Base-by-base conservation (phyloP, 2,329 filamentous ascomycete genomes). In the Emergomyces orientalis region DNA sequence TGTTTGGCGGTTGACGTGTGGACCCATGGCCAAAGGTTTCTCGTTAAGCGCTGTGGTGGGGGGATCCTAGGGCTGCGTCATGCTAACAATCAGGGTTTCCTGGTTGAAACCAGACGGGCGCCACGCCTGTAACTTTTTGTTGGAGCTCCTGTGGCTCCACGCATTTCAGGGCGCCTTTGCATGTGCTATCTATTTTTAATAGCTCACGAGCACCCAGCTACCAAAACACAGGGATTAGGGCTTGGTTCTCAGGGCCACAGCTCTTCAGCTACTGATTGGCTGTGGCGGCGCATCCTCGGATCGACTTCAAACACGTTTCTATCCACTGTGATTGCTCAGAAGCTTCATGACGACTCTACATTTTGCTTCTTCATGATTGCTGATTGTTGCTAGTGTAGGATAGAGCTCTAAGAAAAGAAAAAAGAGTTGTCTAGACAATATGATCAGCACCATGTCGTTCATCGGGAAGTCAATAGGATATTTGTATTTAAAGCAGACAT, bases 281-380 rank as follows among this genome's bases (percentile, higher is more conserved):
- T 41, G 27, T 6, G 14, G 7, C 52, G 62, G 63, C 62, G 65
- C 62, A 62, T 66, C 34, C 30, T 58, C 43, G 59, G 32, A 54
- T 27, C 22, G 49, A 51, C 51, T 59, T 66, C 65, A 63, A 61
- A 61, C 62, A 64, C 17, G 60, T 17, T 59, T 39, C 64, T 47
- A 51, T 55, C 30, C 51, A 9, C 9, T 62, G 8, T 56, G 54
- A 56, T 56, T 39, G 54, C 32, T 56, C 54, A 51, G 34, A 32
- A 59, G 45, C 34, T 56, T 25, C n/a, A n/a, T n/a, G n/a, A n/a
- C n/a, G n/a, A n/a, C n/a, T n/a, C n/a, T n/a, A n/a, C n/a, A n/a
- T n/a, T n/a, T n/a, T n/a, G n/a, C n/a, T n/a, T n/a, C n/a, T n/a
- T n/a, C n/a, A n/a, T n/a, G n/a, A n/a, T n/a, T n/a, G n/a, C n/a